Base-by-base conservation (phyloP, 2,329 filamentous ascomycete species). In the Dichotomopilus funicola region DNA sequence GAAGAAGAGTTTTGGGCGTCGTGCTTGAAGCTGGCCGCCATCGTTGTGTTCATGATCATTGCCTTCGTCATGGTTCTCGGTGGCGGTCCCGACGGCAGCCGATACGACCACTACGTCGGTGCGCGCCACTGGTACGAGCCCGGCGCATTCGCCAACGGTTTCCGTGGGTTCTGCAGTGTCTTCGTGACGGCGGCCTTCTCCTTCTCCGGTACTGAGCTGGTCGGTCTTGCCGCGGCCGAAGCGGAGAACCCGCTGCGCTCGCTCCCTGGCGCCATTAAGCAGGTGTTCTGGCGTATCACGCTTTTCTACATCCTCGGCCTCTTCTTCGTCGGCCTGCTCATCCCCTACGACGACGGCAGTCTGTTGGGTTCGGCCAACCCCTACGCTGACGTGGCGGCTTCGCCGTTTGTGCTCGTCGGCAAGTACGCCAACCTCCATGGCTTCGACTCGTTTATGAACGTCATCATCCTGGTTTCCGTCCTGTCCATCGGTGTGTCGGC, bases 251-350 rank as follows among this genome's bases (percentile, higher is more conserved):
- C 86, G 0, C 78, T 82, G 59, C 83, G 88, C 67, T 81, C 85
- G 0, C 78, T 95, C 0, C 89, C 89, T 0, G 85, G 83, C 27
- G 89, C 89, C 1, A 83, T 91, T 65, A 92, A 91, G 74, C 88
- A 92, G 70, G 87, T 78, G 36, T 78, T 78, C 62, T 78, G 75
- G 75, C 74, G 76, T 66, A 76, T 78, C 61, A 75, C 73, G n/a
- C 66, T 78, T 43, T 78, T 78, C 64, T 79, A 78, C 61, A 66
- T 78, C 41, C 60, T 79, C 0, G 75, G 75, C 42, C 71, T 78
- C n/a, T 74, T 74, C 55, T 74, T 77, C 43, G 71, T 78, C 49
- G 75, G 76, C 7, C 67, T 79, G 11, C 68, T 78, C 3, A 68
- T 78, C 59, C 69, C 70, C 53, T 72, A 72, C 37, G 67, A 71